Conservation (phyloP, 257 asterid genomes). For the Solanum habrochaites region DNA sequence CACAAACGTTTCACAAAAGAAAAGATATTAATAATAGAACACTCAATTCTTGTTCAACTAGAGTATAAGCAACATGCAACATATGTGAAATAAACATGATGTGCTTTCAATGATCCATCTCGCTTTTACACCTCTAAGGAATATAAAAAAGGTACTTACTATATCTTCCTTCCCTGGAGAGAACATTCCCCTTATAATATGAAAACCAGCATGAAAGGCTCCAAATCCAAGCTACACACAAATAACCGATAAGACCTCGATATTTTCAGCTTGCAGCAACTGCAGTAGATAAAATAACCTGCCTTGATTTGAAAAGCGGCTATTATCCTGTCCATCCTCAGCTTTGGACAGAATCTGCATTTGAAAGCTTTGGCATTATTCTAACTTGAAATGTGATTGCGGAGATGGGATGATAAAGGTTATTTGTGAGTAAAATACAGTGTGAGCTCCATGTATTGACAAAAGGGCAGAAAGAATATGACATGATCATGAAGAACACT, state of each 20-base stretch:
- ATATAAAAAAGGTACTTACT: background rate
- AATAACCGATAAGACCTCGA: background rate
- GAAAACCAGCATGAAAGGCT: background rate
- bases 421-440: background rate
- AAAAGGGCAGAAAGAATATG: background rate
- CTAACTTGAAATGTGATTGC: background rate
- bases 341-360: conserved; percentile 4
- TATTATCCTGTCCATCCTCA: background rate
- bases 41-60: background rate
- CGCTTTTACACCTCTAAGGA: background rate
- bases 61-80: background rate
- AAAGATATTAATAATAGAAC: background rate
- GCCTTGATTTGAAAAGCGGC: background rate
- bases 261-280: background rate
- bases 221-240: conserved; percentile 1
- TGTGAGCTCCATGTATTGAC: background rate
- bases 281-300: background rate
- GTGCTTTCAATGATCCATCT: background rate
- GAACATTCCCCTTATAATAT: background rate
- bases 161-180: background rate
- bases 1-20: background rate
- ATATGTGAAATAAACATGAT: background rate
- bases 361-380: background rate
- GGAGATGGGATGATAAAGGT: background rate
- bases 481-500: background rate